These are phyloP conservation scores for Phytopythium ostracodes DNA, from an alignment of 352 stramenopile species.

Conservation along the genomic window DNA sequence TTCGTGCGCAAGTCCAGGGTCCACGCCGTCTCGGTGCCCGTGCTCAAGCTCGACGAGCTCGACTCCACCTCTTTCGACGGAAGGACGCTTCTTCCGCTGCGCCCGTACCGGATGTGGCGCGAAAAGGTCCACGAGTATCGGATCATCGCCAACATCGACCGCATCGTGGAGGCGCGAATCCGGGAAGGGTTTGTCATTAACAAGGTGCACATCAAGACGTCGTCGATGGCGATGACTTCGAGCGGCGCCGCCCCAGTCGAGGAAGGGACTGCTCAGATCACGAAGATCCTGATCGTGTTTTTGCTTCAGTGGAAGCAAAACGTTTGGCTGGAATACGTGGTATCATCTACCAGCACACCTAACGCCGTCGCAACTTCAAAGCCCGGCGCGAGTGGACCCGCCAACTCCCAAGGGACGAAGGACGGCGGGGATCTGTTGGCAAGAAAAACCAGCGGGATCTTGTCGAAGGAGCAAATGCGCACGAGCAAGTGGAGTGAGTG, in stretches of 20 bases:
- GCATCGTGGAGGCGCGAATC: conserved; percentile 77
- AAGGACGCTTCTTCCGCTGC: conserved; percentile 52
- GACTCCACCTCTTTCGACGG: conserved; percentile 73
- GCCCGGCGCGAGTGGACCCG: conserved; percentile 10
- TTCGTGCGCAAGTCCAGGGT: conserved; percentile 69
- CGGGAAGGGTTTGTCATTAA: conserved; percentile 84
- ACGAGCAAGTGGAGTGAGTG: conserved; percentile 58
- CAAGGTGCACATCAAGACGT: conserved; percentile 63
- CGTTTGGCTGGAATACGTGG: conserved; percentile 87
- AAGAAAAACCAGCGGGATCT: conserved; percentile 24
- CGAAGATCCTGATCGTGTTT: conserved; percentile 78
- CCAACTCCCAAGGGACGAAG: conserved; percentile 22
- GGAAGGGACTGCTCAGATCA: conserved; percentile 21
- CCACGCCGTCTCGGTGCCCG: conserved; percentile 55
- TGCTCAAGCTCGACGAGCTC: conserved; percentile 64
- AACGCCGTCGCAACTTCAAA: conserved; percentile 1
- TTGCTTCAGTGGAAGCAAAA: conserved; percentile 87
- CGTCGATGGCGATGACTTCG: background rate
- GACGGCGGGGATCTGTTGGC: background rate
- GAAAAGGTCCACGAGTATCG: conserved; percentile 88
- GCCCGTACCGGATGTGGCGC: conserved; percentile 82
- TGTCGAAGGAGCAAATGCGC: conserved; percentile 37
- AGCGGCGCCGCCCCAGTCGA: background rate
- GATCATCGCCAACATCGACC: conserved; percentile 75
- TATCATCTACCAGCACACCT: conserved; percentile 50